Evolutionary conservation across 257 asterid species (phyloP), one percentile per base, ranked within the genome.

Genomic region (Capsicum baccatum): DNA sequence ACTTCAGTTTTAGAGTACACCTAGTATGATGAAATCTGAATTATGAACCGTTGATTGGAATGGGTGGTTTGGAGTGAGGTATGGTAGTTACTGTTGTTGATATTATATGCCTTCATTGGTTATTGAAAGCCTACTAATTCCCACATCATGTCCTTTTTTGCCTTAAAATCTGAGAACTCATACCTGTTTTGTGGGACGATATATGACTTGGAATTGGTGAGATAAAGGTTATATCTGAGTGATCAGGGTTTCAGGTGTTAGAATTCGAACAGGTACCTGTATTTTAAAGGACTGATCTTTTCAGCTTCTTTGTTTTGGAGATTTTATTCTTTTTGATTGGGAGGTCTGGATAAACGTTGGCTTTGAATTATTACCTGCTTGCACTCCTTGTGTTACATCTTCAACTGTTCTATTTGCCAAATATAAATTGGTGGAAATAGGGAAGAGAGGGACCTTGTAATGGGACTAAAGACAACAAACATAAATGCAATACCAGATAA

Each of bases 401-500:
- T 33, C 9, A 26, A 33, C 44, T 5, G 71, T 33, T 64, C 13
- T 48, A 48, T 11, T 73, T 73, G 19, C 58, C 80, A 12, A 48
- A 19, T 48, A 50, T 50, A 74, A 74, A 21, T 74, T 74, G 62
- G 62, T 74, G 47, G 81, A 50, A 69, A 50, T 44, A 19, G 4
- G 44, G 44, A 19, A 74, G 60, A 50, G 42, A 39, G 2, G 7
- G 62, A 50, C 47, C 62, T 50, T 74, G 9, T 50, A 26, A 13
- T 74, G 81, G 39, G 50, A 74, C 13, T 50, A 50, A 50, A 21
- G 21, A 50, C 59, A 74, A 48, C 44, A 50, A 74, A 66, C 6
- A n/a, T n/a, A 66, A 66, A 74, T 50, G 81, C 81, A 19, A 50
- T 21, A 50, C 47, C 62, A 50, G 26, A 26, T 74, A 74, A 50